These are phyloP conservation scores for Exophiala sideris DNA, from an alignment of 2,329 filamentous ascomycete species.

Conservation along the genomic window DNA sequence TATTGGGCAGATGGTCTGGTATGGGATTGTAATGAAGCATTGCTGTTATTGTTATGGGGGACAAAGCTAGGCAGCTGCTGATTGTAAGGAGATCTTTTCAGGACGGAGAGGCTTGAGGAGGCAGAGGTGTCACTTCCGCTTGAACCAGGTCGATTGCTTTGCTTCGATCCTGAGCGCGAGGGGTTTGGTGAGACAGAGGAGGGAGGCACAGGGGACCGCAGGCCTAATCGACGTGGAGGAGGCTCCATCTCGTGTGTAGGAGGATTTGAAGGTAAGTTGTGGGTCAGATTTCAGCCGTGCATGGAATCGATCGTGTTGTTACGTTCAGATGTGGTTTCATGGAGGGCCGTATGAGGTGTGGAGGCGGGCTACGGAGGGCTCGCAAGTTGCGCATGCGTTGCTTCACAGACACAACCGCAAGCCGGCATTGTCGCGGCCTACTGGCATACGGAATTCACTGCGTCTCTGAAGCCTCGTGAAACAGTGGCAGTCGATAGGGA, in stretches of 20 bases:
- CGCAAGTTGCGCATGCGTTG: neutral
- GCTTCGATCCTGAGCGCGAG: constrained; percentile 24
- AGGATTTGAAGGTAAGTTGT: neutral
- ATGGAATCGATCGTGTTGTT: neutral
- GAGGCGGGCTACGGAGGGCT: neutral
- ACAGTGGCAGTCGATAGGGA: no score
- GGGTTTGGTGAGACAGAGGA: constrained; percentile 26
- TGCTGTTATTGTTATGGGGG: constrained; percentile 33
- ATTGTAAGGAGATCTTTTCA: constrained; percentile 38
- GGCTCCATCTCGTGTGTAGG: constrained; percentile 9
- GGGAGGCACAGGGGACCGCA: constrained; percentile 26
- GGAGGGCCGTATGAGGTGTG: no score
- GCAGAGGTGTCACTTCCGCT: constrained; percentile 47
- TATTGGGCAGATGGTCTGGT: constrained; percentile 35
- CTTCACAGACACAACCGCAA: neutral
- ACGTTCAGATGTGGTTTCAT: neutral
- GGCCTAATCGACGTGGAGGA: constrained; percentile 22
- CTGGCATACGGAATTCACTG: neutral
- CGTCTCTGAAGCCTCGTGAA: no score
- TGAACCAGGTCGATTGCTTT: constrained; percentile 37
- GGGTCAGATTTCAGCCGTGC: neutral
- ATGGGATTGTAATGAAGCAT: constrained; percentile 35
- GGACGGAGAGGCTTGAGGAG: constrained; percentile 43
- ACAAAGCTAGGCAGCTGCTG: constrained; percentile 30
- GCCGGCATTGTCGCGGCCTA: neutral